These are phyloP conservation scores for Monilinia fructigena DNA, from an alignment of 2,329 filamentous ascomycete genomes.

Conservation along the genomic window DNA sequence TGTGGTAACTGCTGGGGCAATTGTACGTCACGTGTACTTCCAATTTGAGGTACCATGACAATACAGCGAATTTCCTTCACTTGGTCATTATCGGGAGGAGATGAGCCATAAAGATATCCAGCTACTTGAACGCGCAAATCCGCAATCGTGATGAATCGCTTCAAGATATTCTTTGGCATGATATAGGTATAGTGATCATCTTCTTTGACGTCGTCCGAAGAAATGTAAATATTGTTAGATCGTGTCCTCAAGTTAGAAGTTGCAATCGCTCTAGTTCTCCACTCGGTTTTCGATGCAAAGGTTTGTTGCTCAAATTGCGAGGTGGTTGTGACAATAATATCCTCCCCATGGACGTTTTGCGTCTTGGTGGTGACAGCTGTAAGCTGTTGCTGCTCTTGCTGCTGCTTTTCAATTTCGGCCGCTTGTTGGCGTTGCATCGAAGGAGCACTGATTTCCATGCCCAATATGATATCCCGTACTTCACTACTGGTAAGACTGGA, in stretches of 20 bases:
- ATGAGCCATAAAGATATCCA: slow-evolving; percentile 90
- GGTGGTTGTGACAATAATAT: slow-evolving; percentile 97
- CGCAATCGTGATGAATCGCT: slow-evolving; percentile 96
- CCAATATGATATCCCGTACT: slow-evolving; percentile 95
- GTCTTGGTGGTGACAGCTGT: slow-evolving; percentile 98
- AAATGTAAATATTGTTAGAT: slow-evolving; percentile 98
- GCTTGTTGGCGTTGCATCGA: slow-evolving; percentile 98
- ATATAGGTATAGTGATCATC: slow-evolving; percentile 91
- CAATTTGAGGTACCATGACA: slow-evolving; percentile 96
- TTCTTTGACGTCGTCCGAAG: slow-evolving; percentile 86
- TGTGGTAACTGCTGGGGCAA: slow-evolving; percentile 86
- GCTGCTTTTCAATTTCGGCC: slow-evolving; percentile 97
- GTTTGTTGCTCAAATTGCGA: slow-evolving; percentile 97
- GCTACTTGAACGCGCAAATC: slow-evolving; percentile 96
- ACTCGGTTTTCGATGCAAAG: slow-evolving; percentile 98
- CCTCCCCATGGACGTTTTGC: slow-evolving; percentile 93
- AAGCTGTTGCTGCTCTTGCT: slow-evolving; percentile 93
- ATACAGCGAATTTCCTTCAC: slow-evolving; percentile 97
- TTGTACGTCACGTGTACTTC: slow-evolving; percentile 87
- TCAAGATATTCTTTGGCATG: slow-evolving; percentile 98
- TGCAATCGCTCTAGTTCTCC: slow-evolving; percentile 94
- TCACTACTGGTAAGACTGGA: slow-evolving; percentile 95
- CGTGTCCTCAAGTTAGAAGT: slow-evolving; percentile 92
- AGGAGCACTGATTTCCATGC: slow-evolving; percentile 98
- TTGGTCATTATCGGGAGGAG: slow-evolving; percentile 89